These are phyloP conservation scores for Ilyonectria sp. DNA, from an alignment of 2,329 filamentous ascomycete genomes.

Conservation along the genomic window DNA sequence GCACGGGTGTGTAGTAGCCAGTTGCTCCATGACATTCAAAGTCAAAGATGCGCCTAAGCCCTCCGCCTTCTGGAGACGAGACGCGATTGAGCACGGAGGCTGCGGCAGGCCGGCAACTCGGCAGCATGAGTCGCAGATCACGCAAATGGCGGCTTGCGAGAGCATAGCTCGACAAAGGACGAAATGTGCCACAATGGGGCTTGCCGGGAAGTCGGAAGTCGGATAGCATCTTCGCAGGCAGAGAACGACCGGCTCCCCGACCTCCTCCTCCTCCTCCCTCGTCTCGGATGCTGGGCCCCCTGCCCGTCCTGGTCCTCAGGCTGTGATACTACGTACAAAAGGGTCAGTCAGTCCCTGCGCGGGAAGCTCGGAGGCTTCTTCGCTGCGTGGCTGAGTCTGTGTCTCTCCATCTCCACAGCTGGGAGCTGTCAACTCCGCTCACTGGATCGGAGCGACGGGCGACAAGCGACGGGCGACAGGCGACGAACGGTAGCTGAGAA, in stretches of 20 bases:
- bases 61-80: neutral
- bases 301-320: neutral
- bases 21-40: conserved; percentile 6
- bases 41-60: neutral
- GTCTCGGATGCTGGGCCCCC: neutral
- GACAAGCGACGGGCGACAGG: neutral
- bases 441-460: neutral
- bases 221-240: neutral
- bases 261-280: neutral
- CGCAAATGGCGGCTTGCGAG: neutral
- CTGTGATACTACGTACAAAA: neutral
- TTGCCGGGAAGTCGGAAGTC: neutral
- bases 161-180: neutral
- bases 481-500: neutral
- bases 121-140: conserved; percentile 11
- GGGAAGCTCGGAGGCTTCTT: conserved; percentile 4
- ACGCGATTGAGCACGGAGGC: conserved; percentile 6
- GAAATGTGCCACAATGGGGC: neutral
- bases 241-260: conserved; percentile 12
- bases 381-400: conserved; percentile 5
- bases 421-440: conserved; percentile 1
- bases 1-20: conserved; percentile 1
- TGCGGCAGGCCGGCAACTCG: conserved; percentile 13
- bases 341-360: neutral
- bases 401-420: neutral